Conservation (phyloP, 2,329 filamentous ascomycete species). For the Stenocarpella maydis region DNA sequence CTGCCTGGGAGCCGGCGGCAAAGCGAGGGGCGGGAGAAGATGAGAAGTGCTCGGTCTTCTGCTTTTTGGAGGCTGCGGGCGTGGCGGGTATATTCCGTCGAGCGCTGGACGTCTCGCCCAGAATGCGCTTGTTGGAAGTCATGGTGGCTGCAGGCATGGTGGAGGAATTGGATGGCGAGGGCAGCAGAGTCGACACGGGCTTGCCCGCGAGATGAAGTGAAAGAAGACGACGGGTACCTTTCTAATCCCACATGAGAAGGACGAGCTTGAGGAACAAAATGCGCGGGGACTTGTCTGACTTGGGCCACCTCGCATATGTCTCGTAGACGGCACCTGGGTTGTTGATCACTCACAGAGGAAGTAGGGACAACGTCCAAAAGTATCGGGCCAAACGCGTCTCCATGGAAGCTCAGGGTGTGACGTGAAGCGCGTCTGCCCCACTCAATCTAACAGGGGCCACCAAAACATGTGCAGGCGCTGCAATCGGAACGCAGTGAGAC, state of each 20-base stretch:
- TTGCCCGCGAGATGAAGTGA: background rate
- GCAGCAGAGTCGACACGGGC: slow-evolving; percentile 15
- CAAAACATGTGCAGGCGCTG: too few relatives aligned
- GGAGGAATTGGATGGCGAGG: slow-evolving; percentile 12
- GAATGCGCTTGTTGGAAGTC: slow-evolving; percentile 75
- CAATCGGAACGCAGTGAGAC: background rate
- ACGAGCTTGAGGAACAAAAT: background rate
- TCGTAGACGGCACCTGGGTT: background rate
- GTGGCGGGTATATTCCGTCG: slow-evolving; percentile 67
- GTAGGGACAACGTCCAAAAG: slow-evolving; percentile 11
- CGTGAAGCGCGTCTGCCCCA: slow-evolving; percentile 32
- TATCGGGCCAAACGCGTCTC: slow-evolving; percentile 20
- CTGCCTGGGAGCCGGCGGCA: slow-evolving; percentile 69
- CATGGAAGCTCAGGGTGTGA: slow-evolving; percentile 11
- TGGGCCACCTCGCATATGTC: background rate
- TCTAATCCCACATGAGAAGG: slow-evolving; percentile 5
- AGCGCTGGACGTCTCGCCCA: slow-evolving; percentile 72
- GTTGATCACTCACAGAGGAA: background rate
- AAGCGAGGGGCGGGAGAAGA: slow-evolving; percentile 65
- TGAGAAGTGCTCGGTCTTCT: slow-evolving; percentile 74
- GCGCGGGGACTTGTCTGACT: background rate
- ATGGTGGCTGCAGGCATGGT: slow-evolving; percentile 56
- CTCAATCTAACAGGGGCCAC: slow-evolving; percentile 31
- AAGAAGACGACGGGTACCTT: background rate
- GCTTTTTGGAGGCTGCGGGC: slow-evolving; percentile 75